A percentile compares a stretch with the other conserved stretches of the same genome.
Conservation (phyloP, 2,329 filamentous ascomycete species). For the Cyanodermella asteris region DNA sequence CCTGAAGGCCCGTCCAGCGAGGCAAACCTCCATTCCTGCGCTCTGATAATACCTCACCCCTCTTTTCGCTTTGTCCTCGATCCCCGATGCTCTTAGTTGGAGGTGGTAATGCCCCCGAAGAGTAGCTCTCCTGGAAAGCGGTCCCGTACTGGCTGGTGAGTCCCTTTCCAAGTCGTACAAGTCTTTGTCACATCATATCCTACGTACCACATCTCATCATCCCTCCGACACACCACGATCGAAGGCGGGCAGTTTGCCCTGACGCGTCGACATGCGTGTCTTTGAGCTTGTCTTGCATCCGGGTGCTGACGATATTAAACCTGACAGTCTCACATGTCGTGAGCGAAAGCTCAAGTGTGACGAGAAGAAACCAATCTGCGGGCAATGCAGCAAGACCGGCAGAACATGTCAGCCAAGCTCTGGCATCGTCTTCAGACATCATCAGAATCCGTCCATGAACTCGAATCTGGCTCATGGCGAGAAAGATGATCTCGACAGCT, state of each 20-base stretch:
- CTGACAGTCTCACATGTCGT: constrained; percentile 30
- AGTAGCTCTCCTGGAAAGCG: constrained; percentile 12
- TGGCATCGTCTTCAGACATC: constrained; percentile 43
- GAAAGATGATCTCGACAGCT: constrained; percentile 29
- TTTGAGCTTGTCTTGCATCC: too few relatives aligned
- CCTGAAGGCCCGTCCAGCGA: too few relatives aligned
- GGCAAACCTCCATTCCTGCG: too few relatives aligned
- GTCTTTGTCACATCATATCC: too few relatives aligned
- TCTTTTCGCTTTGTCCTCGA: too few relatives aligned
- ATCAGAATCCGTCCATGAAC: constrained; percentile 49
- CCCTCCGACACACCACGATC: background rate
- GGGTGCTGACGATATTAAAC: too few relatives aligned
- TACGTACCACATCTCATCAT: too few relatives aligned
- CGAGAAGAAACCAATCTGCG: constrained; percentile 37
- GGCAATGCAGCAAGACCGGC: constrained; percentile 37
- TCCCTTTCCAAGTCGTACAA: background rate
- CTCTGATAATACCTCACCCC: too few relatives aligned
- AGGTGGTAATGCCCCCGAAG: too few relatives aligned
- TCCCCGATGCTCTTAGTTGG: too few relatives aligned
- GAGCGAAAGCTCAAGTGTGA: constrained; percentile 43
- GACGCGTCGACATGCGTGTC: background rate
- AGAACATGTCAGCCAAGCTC: constrained; percentile 39
- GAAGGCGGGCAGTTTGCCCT: constrained; percentile 4
- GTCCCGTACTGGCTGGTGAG: constrained; percentile 17
- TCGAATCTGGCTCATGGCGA: constrained; percentile 19